Percentiles rank a stretch among this genome's conserved stretches.
Evolutionary conservation across 805 yeast species (phyloP).

Genomic region (Candida odintsovae): DNA sequence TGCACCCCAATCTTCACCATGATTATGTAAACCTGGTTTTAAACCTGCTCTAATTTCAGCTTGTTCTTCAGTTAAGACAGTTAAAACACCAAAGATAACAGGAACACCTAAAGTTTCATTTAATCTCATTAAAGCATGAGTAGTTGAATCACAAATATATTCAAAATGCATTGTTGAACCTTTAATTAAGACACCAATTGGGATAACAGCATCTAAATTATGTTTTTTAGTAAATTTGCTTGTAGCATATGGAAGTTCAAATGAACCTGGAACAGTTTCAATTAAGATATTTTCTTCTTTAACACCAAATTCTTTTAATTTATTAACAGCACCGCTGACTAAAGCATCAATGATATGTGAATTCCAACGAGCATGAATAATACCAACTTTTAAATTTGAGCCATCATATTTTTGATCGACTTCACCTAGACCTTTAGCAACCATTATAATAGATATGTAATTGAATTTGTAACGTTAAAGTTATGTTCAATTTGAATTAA

Average conservation of each 20-base stretch:
- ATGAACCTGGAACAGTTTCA: slow-evolving; percentile 92
- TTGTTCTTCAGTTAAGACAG: slow-evolving; percentile 91
- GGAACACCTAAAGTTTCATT: slow-evolving; percentile 70
- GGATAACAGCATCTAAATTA: slow-evolving; percentile 78
- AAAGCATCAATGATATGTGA: slow-evolving; percentile 66
- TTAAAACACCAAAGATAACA: slow-evolving; percentile 87
- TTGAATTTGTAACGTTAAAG: no score
- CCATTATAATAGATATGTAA: slow-evolving; percentile 49
- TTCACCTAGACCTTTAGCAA: slow-evolving; percentile 75
- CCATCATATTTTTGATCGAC: slow-evolving; percentile 68
- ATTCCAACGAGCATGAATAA: slow-evolving; percentile 97
- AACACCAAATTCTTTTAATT: slow-evolving; percentile 63
- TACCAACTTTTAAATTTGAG: slow-evolving; percentile 65
- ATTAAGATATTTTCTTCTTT: slow-evolving; percentile 67
- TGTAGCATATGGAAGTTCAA: slow-evolving; percentile 85
- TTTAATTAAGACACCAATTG: slow-evolving; percentile 92
- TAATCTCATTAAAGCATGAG: slow-evolving; percentile 77
- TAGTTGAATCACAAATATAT: slow-evolving; percentile 87
- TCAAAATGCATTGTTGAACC: slow-evolving; percentile 98
- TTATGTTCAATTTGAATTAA: no score
- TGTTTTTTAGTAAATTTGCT: slow-evolving; percentile 41
- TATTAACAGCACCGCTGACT: slow-evolving; percentile 67
- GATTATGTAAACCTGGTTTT: slow-evolving; percentile 80
- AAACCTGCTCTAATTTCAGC: slow-evolving; percentile 92
- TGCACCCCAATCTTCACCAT: slow-evolving; percentile 98